Evolutionary conservation across 345 rosid species (phyloP).

Genomic region (Iberis pinnata): DNA sequence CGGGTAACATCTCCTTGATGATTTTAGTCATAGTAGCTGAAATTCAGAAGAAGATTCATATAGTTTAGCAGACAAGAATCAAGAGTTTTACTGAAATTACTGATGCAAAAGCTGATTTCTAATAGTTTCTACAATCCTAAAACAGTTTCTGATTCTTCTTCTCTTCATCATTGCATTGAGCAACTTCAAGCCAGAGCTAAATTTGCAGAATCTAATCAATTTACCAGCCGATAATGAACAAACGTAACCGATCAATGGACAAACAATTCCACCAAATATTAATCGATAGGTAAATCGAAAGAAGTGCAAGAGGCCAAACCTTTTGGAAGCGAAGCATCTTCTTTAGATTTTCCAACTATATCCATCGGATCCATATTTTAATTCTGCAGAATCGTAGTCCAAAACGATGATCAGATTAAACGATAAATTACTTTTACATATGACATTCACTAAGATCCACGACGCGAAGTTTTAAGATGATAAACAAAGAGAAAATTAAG

Average conservation of each 20-base stretch:
- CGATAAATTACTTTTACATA: no score
- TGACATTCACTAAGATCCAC: background rate
- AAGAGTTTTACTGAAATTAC: background rate
- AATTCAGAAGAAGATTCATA: conserved; percentile 2
- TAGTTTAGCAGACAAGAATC: background rate
- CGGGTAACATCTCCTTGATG: conserved; percentile 97
- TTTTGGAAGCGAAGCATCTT: conserved; percentile 99
- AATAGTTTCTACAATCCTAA: background rate
- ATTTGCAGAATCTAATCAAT: background rate
- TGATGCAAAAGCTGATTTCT: no score
- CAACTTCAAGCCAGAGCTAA: conserved; percentile 1
- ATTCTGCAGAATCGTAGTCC: conserved; percentile 27
- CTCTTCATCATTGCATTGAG: background rate
- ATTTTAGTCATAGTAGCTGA: conserved; percentile 99
- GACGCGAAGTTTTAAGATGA: background rate
- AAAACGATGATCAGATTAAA: background rate
- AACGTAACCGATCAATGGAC: no score
- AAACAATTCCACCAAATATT: no score
- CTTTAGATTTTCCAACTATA: conserved; percentile 97
- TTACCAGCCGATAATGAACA: no score
- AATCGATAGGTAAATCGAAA: background rate
- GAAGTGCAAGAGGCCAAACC: conserved; percentile 33
- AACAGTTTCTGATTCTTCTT: background rate
- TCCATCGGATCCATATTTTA: conserved; percentile 86
- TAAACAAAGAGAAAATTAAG: background rate